Evolutionary conservation across 176 grass and related monocot genomes (phyloP).

Genomic region (Aegilops tauschii): DNA sequence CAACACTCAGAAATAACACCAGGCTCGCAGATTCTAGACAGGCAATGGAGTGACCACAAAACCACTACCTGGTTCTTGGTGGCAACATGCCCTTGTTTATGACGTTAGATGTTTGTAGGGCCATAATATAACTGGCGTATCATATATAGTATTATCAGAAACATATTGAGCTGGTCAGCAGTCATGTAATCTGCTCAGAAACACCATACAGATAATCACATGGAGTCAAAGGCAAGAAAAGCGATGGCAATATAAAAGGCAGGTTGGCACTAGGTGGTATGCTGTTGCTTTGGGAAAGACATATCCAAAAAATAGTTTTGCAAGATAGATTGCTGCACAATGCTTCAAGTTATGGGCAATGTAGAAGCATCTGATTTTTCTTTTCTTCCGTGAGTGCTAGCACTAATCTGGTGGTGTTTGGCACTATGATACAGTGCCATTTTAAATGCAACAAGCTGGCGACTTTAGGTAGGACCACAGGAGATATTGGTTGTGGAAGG

Average conservation of each 20-base stretch:
- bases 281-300: not conserved
- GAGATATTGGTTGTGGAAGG: not conserved
- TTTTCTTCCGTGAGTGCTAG: not conserved
- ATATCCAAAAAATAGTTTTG: not conserved
- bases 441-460: not conserved
- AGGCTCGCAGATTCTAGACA: not conserved
- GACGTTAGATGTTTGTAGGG: not conserved
- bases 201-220: not conserved
- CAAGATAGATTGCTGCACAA: not conserved
- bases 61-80: not conserved
- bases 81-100: not conserved
- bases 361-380: not conserved
- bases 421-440: not conserved
- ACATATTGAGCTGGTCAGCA: not conserved
- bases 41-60: not conserved
- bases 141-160: not conserved
- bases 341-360: constrained; percentile 4
- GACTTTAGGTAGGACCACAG: not conserved
- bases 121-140: not conserved
- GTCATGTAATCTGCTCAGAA: not conserved
- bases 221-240: constrained; percentile 38
- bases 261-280: not conserved
- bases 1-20: not conserved
- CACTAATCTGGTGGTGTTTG: not conserved
- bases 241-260: not conserved